Evolutionary conservation across 768 basidiomycete species (phyloP), one percentile per base, ranked within the genome.

Genomic region (Naganishia vishniacii): DNA sequence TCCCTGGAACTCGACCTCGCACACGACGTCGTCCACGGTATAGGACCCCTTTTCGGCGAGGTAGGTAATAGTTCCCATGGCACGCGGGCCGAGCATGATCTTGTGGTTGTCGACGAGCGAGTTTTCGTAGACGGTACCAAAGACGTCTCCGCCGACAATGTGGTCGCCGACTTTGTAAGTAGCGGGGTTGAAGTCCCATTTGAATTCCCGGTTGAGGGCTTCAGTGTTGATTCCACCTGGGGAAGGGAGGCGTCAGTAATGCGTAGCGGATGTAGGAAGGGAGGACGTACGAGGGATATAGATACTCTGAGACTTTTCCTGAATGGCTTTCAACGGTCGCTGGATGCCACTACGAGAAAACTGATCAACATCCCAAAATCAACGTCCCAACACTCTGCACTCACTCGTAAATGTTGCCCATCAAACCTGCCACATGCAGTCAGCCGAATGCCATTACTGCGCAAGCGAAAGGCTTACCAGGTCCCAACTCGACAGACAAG

Each of bases 1-100:
- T 69, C 94, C 95, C 67, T 98, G 86, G 73, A 99, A 98, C 74
- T 98, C 95, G 7, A 94, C 97, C 79, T 99, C 95, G 49, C 97
- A 81, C 23, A 99, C 88, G 58, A 93, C 82, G 75, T 99, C 95
- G 76, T 93, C 81, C 46, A 99, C 89, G 32, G 85, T 80, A 78
- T 98, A 99, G 71, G 87, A 88, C 69, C 93, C 95, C 78, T 90
- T 91, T 78, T 91, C 91, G 16, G 90, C 92, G 59, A 98, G 86
- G 70, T 86, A 83, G 20, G 91, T 93, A 75, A 99, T 87, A 3
- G 93, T 95, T 64, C 95, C 95, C 75, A 95, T 85, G 4, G 91
- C 91, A 41, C 92, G 85, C 4, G 95, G 95, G 34, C 86, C 82
- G 56, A 99, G 82, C 89, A 97, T 94, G 75, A 97, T 88, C 81